These are phyloP conservation scores for Penicillium canariense DNA, from an alignment of 495 filamentous ascomycete genomes.

Conservation along the genomic window DNA sequence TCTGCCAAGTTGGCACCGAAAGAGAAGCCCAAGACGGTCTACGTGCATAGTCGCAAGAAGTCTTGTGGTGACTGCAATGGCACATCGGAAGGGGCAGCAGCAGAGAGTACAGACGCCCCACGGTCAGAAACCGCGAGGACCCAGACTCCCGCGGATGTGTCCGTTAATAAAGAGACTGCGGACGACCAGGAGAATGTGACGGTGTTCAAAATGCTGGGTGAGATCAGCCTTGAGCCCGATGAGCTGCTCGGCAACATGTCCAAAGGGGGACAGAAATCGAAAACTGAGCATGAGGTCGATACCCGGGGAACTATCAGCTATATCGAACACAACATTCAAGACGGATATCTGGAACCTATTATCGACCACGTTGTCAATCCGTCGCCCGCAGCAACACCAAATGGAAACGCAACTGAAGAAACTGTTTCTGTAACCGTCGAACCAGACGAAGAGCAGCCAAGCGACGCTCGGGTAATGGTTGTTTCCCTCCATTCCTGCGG, in stretches of 20 bases:
- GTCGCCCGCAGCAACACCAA: neutral
- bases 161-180: conserved; percentile 29
- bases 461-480: conserved; percentile 64
- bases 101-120: conserved; percentile 27
- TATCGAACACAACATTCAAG: conserved; percentile 51
- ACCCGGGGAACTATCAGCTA: conserved; percentile 45
- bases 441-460: conserved; percentile 12
- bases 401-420: conserved; percentile 11
- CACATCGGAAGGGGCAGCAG: conserved; percentile 24
- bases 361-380: conserved; percentile 61
- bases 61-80: conserved; percentile 48
- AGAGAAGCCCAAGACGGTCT: conserved; percentile 51
- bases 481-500: conserved; percentile 96
- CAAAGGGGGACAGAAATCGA: conserved; percentile 12
- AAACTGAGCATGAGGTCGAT: conserved; percentile 29
- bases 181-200: conserved; percentile 33
- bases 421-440: neutral
- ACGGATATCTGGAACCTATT: conserved; percentile 73
- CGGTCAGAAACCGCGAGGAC: neutral
- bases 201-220: conserved; percentile 38
- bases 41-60: conserved; percentile 70
- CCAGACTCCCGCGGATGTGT: conserved; percentile 24
- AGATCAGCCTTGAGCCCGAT: conserved; percentile 35
- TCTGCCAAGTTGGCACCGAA: conserved; percentile 66
- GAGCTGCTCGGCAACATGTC: conserved; percentile 24